These are phyloP conservation scores for Suhomyces guaymorum DNA, from an alignment of 1,139 yeast genomes.

Conservation along the genomic window DNA sequence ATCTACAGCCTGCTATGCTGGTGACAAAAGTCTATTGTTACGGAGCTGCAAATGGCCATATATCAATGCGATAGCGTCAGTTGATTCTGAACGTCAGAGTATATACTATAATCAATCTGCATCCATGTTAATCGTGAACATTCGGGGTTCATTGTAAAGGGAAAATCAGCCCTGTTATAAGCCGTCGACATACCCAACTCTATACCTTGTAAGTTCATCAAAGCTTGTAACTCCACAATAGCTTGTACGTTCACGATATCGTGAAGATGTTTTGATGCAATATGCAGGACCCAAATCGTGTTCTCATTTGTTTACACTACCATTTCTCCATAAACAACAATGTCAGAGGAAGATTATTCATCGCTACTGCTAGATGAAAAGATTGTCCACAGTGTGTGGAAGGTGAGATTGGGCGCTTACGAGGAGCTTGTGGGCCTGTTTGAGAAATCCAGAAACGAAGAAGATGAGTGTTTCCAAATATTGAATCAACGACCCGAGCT, in stretches of 20 bases:
- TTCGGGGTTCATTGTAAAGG: no score
- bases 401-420: slow-evolving; percentile 80
- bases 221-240: no score
- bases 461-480: slow-evolving; percentile 53
- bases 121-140: slow-evolving; percentile 8
- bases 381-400: slow-evolving; percentile 81
- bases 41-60: no score
- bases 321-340: slow-evolving; percentile 10
- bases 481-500: slow-evolving; percentile 52
- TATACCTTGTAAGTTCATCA: no score
- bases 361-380: slow-evolving; percentile 66
- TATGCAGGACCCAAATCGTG: slow-evolving; percentile 5
- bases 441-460: slow-evolving; percentile 53
- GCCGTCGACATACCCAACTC: no score
- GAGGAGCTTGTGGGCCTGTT: slow-evolving; percentile 61
- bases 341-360: slow-evolving; percentile 57
- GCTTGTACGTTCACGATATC: no score
- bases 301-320: slow-evolving; percentile 14
- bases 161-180: no score
- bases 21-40: no score
- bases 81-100: slow-evolving; percentile 8
- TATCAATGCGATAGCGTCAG: slow-evolving; percentile 6
- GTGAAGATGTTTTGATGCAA: slow-evolving; percentile 1
- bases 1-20: no score
- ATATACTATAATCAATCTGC: slow-evolving; percentile 13